Conservation (phyloP, 768 basidiomycete genomes). For the Boletus coccyginus region DNA sequence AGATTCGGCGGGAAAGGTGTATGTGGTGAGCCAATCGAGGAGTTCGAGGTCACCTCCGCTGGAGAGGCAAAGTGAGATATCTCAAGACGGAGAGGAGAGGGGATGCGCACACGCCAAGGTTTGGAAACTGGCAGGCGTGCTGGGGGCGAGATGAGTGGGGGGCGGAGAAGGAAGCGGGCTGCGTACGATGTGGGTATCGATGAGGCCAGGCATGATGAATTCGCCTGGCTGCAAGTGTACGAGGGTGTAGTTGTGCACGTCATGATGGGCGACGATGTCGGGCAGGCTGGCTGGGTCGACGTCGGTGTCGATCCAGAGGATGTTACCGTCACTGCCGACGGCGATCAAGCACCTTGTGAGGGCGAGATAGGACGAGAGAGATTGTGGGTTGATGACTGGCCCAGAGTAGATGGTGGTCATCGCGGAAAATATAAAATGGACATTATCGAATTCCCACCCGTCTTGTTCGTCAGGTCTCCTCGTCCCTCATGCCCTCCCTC, state of each 20-base stretch:
- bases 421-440: slow-evolving; percentile 45
- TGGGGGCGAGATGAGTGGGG: slow-evolving; percentile 11
- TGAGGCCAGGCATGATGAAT: slow-evolving; percentile 83
- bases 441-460: slow-evolving; percentile 33
- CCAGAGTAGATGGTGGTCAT: slow-evolving; percentile 50
- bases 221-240: slow-evolving; percentile 47
- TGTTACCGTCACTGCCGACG: slow-evolving; percentile 50
- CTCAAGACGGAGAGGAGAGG: not conserved
- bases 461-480: slow-evolving; percentile 18
- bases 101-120: slow-evolving; percentile 34
- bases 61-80: slow-evolving; percentile 9
- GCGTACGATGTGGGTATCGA: slow-evolving; percentile 89
- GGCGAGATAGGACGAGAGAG: slow-evolving; percentile 41
- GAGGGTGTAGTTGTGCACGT: slow-evolving; percentile 33
- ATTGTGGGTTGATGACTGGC: slow-evolving; percentile 52
- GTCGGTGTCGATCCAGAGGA: slow-evolving; percentile 70
- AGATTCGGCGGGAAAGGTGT: slow-evolving; percentile 88
- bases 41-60: slow-evolving; percentile 86
- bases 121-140: slow-evolving; percentile 43
- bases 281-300: slow-evolving; percentile 47
- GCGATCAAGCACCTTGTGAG: slow-evolving; percentile 54
- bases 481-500: slow-evolving; percentile 62
- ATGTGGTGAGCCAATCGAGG: slow-evolving; percentile 79
- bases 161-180: not conserved
- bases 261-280: slow-evolving; percentile 50